Conservation (phyloP, 441 rosid genomes). For the Kokia cookei region DNA sequence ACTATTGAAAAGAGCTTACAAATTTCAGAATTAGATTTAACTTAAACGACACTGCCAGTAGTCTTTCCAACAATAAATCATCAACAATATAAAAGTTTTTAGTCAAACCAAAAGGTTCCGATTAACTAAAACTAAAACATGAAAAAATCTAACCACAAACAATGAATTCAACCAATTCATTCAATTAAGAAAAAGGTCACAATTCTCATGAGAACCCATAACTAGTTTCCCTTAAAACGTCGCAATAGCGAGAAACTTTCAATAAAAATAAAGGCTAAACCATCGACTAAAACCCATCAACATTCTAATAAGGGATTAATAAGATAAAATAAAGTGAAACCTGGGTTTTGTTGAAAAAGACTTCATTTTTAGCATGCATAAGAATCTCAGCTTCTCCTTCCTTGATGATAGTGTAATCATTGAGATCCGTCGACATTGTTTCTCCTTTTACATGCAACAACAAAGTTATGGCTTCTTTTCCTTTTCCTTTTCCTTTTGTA, state of each 20-base stretch:
- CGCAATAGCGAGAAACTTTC: not conserved
- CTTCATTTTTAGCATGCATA: constrained; percentile 88
- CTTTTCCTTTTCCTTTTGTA: not conserved
- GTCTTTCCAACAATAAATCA: not conserved
- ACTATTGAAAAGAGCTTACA: not conserved
- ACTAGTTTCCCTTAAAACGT: not conserved
- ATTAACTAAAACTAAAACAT: not conserved
- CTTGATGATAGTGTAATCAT: constrained; percentile 63
- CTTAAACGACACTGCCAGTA: not conserved
- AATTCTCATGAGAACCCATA: not conserved
- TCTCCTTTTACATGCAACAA: constrained; percentile 18
- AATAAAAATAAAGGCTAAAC: not conserved
- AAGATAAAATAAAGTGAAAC: constrained; percentile 24
- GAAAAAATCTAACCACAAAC: not conserved
- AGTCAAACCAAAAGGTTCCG: not conserved
- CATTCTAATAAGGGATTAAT: not conserved
- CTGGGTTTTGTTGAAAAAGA: constrained; percentile 96
- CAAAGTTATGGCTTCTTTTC: not conserved
- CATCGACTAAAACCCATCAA: not conserved
- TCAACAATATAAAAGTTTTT: not conserved
- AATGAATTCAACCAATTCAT: not conserved
- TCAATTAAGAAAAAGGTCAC: not conserved
- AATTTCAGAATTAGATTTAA: not conserved
- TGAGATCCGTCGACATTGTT: constrained; percentile 47
- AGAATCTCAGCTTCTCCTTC: constrained; percentile 99